Evolutionary conservation across 2,329 filamentous ascomycete species (phyloP).

Genomic region (Colletotrichum eremochloae): DNA sequence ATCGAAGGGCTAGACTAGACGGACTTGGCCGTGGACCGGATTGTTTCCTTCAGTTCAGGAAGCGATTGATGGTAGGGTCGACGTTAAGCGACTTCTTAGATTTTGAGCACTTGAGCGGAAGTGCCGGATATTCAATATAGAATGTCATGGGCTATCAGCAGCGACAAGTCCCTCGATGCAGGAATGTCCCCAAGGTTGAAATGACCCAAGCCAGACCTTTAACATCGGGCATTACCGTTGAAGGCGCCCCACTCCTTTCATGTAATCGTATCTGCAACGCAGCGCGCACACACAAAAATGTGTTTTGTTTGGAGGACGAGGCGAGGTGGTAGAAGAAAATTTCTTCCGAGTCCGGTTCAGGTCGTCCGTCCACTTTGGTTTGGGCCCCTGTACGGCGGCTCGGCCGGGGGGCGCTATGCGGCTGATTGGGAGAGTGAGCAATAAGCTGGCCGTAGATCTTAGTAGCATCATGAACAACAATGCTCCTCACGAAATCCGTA

Average conservation of each 20-base stretch:
- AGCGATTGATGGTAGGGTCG: neutral
- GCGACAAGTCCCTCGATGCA: neutral
- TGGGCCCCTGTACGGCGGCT: neutral
- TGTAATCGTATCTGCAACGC: neutral
- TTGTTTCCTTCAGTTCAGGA: neutral
- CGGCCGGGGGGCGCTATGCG: neutral
- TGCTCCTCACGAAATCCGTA: neutral
- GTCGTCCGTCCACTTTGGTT: neutral
- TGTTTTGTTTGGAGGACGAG: neutral
- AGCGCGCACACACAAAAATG: neutral
- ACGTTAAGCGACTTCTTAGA: neutral
- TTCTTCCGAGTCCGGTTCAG: neutral
- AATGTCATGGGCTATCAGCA: conserved; percentile 6
- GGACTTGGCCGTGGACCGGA: neutral
- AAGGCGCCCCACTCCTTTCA: neutral
- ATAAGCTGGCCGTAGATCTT: neutral
- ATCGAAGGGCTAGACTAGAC: neutral
- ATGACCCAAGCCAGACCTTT: neutral
- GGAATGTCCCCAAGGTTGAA: neutral
- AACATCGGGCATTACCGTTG: neutral
- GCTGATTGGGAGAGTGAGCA: neutral
- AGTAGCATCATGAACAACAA: neutral
- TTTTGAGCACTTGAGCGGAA: neutral
- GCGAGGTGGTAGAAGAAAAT: neutral
- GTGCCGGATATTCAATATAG: neutral